A percentile compares a stretch with the other conserved stretches of the same genome.
Evolutionary conservation across 2,329 filamentous ascomycete genomes (phyloP).

Genomic region (Penicillium sp.): DNA sequence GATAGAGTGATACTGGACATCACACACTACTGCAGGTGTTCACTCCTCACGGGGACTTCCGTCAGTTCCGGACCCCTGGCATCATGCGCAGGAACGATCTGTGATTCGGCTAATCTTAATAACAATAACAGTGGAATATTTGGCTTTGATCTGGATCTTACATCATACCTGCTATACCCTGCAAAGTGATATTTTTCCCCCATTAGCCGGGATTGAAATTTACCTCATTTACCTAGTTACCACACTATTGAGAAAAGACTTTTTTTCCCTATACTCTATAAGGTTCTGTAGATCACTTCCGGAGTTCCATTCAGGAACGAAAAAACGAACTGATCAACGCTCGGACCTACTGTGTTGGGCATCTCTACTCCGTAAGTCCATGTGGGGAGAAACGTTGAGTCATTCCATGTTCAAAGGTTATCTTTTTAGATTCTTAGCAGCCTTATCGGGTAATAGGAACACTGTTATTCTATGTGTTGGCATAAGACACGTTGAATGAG

Average conservation of each 20-base stretch:
- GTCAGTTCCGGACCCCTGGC: slow-evolving; percentile 19
- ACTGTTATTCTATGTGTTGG: neutral
- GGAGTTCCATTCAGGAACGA: slow-evolving; percentile 5
- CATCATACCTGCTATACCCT: neutral
- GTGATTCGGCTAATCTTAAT: neutral
- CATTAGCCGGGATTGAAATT: neutral
- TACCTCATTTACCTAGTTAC: neutral
- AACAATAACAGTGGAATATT: neutral
- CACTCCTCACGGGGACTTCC: slow-evolving; percentile 1
- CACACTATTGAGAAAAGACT: neutral
- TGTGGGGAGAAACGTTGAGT: slow-evolving; percentile 6
- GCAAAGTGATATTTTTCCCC: neutral
- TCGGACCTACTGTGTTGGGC: slow-evolving; percentile 8
- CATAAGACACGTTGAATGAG: neutral
- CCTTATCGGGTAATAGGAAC: neutral
- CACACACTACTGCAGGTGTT: slow-evolving; percentile 1
- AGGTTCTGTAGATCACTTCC: neutral
- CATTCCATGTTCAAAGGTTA: slow-evolving; percentile 1
- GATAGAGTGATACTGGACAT: slow-evolving; percentile 9
- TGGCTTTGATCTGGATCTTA: neutral
- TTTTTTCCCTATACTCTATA: neutral
- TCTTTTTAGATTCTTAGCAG: neutral
- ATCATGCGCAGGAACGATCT: slow-evolving; percentile 19
- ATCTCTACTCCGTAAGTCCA: neutral
- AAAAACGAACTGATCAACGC: slow-evolving; percentile 9